Percentiles rank a stretch among this genome's conserved stretches.
phyloP scores from a whole-genome alignment of 163 green algal genomes.

The Picocystis sp. region DNA sequence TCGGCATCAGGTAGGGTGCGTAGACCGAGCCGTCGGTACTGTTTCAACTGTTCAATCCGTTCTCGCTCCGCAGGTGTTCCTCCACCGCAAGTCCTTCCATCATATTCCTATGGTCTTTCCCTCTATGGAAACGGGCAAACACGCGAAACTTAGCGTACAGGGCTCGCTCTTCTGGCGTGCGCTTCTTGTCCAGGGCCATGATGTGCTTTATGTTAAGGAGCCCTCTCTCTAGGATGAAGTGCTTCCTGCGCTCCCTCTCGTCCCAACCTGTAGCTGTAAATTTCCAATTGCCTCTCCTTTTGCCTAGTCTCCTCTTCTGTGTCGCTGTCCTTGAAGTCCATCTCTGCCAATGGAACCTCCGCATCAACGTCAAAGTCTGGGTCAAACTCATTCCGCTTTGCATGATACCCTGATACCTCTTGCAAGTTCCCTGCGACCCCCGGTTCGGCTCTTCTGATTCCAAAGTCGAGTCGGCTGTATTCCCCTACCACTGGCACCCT shows the following conservation, averaged over 20 bases:
- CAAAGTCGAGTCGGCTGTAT: conserved; percentile 1
- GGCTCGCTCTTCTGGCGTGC: conserved; percentile 47
- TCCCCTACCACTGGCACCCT: neutral
- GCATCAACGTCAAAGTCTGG: conserved; percentile 83
- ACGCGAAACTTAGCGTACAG: conserved; percentile 50
- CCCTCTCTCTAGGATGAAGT: conserved; percentile 56
- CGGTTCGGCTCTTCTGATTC: conserved; percentile 1
- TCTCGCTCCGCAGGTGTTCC: conserved; percentile 32
- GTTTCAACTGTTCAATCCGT: conserved; percentile 40
- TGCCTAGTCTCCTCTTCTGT: conserved; percentile 24
- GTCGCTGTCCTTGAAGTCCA: conserved; percentile 73
- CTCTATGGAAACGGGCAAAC: conserved; percentile 38
- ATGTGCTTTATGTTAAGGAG: conserved; percentile 37
- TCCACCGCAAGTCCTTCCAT: conserved; percentile 60
- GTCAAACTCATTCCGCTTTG: conserved; percentile 89
- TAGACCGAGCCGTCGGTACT: conserved; percentile 42
- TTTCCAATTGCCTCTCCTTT: conserved; percentile 46
- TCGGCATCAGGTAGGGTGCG: conserved; percentile 41
- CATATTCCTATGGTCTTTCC: conserved; percentile 14
- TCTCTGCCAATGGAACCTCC: conserved; percentile 67
- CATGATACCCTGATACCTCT: conserved; percentile 60
- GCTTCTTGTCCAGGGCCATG: conserved; percentile 30
- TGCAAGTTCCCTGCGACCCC: conserved; percentile 16
- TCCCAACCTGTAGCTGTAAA: conserved; percentile 82
- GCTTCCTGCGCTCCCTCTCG: conserved; percentile 50